Base-by-base conservation (phyloP, 2,329 filamentous ascomycete genomes). In the Mollisiaceae sp. region DNA sequence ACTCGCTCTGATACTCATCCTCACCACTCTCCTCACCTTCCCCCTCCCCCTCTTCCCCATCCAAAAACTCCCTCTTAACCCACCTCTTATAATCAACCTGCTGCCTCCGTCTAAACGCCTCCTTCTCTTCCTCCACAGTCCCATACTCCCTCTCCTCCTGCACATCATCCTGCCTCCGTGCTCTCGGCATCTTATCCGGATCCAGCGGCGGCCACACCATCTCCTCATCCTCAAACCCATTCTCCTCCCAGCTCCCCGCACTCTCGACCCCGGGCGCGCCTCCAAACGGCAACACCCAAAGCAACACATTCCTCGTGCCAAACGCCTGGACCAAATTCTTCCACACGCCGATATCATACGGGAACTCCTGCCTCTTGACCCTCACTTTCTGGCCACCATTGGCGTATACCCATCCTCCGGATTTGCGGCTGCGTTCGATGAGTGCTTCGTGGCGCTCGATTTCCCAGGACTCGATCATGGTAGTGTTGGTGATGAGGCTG, bases 401-500 rank as follows among this genome's bases (percentile, higher is more conserved):
- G 0, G 69, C 71, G 22, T 77, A 78, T 2, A 78, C 75, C 61
- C 75, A 75, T 2, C 77, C 74, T 1, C 81, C 77, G n/a, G 74
- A 76, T 39, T 79, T 78, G 57, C 73, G 71, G 5, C 82, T 79
- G 36, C 85, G 80, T 24, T 81, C 78, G 27, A 88, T 78, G 1
- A 88, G 76, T 9, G 84, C 80, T 68, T 87, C 85, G 76, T 91
- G 88, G 0, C 87, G 81, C 70, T 90, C 87, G 56, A 87, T 77
- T 74, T 91, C 91, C 91, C 91, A 94, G 67, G 84, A 83, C 78
- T 96, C 92, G 72, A 96, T 95, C 76, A 91, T 92, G 27, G 91
- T 94, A 18, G 84, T 87, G 78, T 94, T 94, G 67, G 89, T 82
- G 4, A 84, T 72, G 75, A 91, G 88, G 62, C 83, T 83, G 75